Base-by-base conservation (phyloP, 148 eudicot genomes). In the Camellia sinensis region DNA sequence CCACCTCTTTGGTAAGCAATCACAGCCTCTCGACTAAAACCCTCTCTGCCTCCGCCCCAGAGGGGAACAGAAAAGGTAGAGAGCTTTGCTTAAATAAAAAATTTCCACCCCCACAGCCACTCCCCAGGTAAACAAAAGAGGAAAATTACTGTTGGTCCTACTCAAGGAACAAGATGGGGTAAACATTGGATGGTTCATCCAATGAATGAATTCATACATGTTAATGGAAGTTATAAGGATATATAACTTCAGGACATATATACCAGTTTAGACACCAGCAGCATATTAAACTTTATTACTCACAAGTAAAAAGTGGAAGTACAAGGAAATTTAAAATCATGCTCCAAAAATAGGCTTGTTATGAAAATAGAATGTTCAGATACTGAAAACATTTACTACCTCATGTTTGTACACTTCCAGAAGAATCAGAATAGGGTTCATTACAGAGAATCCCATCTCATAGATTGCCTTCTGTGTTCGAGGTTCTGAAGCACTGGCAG, bases 401-500 rank as follows among this genome's bases (percentile, higher is more conserved):
- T 93, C 99, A 74, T 96, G 85, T 81, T 88, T 93, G 84, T 96
- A 96, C 59, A 88, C 91, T 85, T 90, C 97, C 81, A 96, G 93
- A 29, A 96, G 88, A 78, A 84, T 84, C 79, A 93, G 80, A 56
- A 93, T 75, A 76, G 99, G 87, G 77, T 88, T 86, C 93, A 88
- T 87, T 52, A 93, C 88, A 66, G 95, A 88, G 77, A 87, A 83
- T 60, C 99, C 99, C 86, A 96, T 88, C 85, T 93, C 93, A 88
- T 91, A 96, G 79, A 92, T 85, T 80, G 99, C 98, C 84, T 87
- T 92, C 83, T 91, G 98, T 56, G 91, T 93, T 78, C 95, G 89
- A 83, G 99, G 94, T 85, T 96, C 97, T 72, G 95, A 88, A 66
- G 97, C 99, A 87, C 93, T 86, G 69, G 98, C 92, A 88, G 90